These are phyloP conservation scores for Trametes cubensis DNA, from an alignment of 768 basidiomycete genomes.

Conservation along the genomic window DNA sequence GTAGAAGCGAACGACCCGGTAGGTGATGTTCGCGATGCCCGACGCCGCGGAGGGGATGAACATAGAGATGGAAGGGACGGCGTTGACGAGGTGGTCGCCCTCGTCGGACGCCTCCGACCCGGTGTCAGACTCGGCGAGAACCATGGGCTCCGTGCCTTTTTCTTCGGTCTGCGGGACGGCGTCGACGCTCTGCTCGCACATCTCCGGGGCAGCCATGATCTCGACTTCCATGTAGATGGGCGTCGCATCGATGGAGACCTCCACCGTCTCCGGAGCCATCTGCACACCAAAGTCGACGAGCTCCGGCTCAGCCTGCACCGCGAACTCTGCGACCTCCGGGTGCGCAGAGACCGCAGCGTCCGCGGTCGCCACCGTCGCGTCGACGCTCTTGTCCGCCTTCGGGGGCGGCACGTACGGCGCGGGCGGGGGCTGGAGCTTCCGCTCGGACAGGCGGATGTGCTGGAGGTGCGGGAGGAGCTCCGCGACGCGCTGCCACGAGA, in stretches of 20 bases:
- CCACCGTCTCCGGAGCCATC: slow-evolving; percentile 41
- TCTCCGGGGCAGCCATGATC: slow-evolving; percentile 48
- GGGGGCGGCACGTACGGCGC: slow-evolving; percentile 31
- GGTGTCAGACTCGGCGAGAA: slow-evolving; percentile 8
- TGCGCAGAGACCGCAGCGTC: slow-evolving; percentile 46
- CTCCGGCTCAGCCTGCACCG: slow-evolving; percentile 42
- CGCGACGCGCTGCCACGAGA: slow-evolving; percentile 67
- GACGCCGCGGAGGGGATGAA: slow-evolving; percentile 34
- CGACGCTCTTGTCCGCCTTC: slow-evolving; percentile 48
- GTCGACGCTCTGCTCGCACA: slow-evolving; percentile 37
- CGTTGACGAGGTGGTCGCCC: slow-evolving; percentile 13
- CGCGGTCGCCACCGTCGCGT: slow-evolving; percentile 50
- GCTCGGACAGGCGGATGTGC: slow-evolving; percentile 62
- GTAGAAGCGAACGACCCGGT: slow-evolving; percentile 37
- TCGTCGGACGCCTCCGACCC: slow-evolving; percentile 17
- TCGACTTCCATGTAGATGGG: slow-evolving; percentile 48
- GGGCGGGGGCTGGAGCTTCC: slow-evolving; percentile 42
- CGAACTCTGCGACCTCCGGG: slow-evolving; percentile 40
- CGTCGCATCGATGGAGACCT: slow-evolving; percentile 55
- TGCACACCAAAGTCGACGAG: slow-evolving; percentile 44
- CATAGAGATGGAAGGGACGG: slow-evolving; percentile 15
- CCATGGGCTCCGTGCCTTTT: slow-evolving; percentile 26
- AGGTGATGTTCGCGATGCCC: slow-evolving; percentile 34
- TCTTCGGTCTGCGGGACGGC: slow-evolving; percentile 31
- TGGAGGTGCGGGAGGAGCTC: slow-evolving; percentile 78